A percentile compares a stretch with the other conserved stretches of the same genome.
Conservation (phyloP, 2,329 filamentous ascomycete species). For the Cladophialophora chaetospira region DNA sequence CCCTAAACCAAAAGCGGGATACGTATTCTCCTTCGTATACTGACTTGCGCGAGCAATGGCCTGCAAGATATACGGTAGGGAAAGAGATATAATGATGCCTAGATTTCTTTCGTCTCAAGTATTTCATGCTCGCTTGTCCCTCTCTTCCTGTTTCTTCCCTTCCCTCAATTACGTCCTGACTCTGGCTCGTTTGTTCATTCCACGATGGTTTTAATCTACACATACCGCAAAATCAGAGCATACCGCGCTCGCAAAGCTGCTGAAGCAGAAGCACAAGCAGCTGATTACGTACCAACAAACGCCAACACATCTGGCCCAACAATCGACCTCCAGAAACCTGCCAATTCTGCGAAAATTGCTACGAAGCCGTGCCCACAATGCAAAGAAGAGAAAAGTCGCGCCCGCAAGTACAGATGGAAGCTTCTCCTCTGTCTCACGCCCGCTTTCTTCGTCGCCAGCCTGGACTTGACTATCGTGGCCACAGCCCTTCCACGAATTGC, state of each 20-base stretch:
- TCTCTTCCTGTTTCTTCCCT: not conserved
- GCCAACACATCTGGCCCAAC: not conserved
- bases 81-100: slow-evolving; percentile 1
- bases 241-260: slow-evolving; percentile 19
- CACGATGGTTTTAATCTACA: slow-evolving; percentile 16
- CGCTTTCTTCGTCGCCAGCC: slow-evolving; percentile 63
- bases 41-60: not conserved
- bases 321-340: not conserved
- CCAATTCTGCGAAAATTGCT: slow-evolving; percentile 5
- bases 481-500: slow-evolving; percentile 65
- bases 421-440: slow-evolving; percentile 60
- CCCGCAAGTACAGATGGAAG: slow-evolving; percentile 58
- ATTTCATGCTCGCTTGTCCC: not conserved
- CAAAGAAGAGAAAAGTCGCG: slow-evolving; percentile 39
- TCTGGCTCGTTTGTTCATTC: not conserved
- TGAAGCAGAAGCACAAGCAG: slow-evolving; percentile 8
- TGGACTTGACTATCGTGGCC: slow-evolving; percentile 67
- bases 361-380: slow-evolving; percentile 32
- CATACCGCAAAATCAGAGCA: slow-evolving; percentile 23
- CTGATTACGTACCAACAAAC: not conserved
- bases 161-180: not conserved
- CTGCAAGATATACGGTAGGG: not conserved
- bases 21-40: not conserved
- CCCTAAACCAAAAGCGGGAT: not conserved
- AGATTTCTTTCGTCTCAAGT: not conserved